A percentile compares a stretch with the other conserved stretches of the same genome.
Conservation (phyloP, 1,284 basidiomycete species). For the Fistulina hepatica region DNA sequence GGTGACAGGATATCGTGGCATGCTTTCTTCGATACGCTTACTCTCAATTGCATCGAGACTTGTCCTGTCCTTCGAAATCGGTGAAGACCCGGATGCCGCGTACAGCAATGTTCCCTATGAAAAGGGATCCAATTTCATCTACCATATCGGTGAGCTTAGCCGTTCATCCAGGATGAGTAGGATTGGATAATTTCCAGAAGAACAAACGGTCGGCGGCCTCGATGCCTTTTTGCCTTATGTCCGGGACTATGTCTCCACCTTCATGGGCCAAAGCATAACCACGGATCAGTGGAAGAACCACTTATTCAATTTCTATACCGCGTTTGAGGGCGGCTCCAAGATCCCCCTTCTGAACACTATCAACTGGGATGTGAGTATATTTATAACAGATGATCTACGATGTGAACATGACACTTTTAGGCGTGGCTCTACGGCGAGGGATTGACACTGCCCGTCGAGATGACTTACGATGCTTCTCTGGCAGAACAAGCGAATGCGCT, state of each 20-base stretch:
- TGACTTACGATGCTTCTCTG: constrained; percentile 77
- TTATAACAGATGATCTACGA: constrained; percentile 2
- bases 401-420: constrained; percentile 25
- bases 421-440: constrained; percentile 87
- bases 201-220: constrained; percentile 78
- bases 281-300: constrained; percentile 85
- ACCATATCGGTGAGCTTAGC: constrained; percentile 42
- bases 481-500: constrained; percentile 63
- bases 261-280: constrained; percentile 76
- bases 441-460: constrained; percentile 62
- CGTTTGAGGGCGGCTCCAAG: constrained; percentile 50
- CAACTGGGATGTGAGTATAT: constrained; percentile 61
- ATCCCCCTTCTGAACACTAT: constrained; percentile 61
- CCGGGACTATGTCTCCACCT: constrained; percentile 70
- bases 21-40: background rate
- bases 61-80: constrained; percentile 73
- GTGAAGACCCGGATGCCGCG: constrained; percentile 83
- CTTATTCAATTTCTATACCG: constrained; percentile 69
- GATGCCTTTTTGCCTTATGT: constrained; percentile 79
- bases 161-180: background rate
- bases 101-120: constrained; percentile 44
- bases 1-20: background rate
- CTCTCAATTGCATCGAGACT: constrained; percentile 47
- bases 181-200: constrained; percentile 25
- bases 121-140: constrained; percentile 39